Percentiles rank a stretch among this genome's conserved stretches.
These are phyloP conservation scores for Microbotryomycetes sp. DNA, from an alignment of 1,284 basidiomycete species.

Conservation along the genomic window DNA sequence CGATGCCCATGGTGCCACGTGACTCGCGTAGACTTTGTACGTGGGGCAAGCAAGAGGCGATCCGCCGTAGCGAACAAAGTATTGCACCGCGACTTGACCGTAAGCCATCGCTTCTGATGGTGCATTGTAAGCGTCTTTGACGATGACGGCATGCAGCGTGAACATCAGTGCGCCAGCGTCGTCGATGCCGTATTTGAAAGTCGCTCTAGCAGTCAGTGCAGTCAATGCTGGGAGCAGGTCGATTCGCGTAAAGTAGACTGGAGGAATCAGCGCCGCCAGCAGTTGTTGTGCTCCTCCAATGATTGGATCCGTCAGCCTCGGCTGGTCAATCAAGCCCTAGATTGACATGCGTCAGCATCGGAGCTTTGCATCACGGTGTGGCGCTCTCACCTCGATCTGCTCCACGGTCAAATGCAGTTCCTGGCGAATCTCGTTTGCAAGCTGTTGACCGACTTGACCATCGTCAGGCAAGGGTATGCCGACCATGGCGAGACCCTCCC, in stretches of 20 bases:
- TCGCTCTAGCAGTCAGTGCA: conserved; percentile 12
- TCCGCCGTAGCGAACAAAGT: conserved; percentile 21
- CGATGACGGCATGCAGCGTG: conserved; percentile 25
- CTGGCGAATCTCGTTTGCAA: conserved; percentile 1
- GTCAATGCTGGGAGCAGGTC: conserved; percentile 27
- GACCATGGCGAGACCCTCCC: conserved; percentile 21
- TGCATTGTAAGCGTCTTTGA: conserved; percentile 11
- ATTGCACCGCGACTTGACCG: conserved; percentile 20
- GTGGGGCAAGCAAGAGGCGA: conserved; percentile 27
- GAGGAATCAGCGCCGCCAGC: conserved; percentile 26
- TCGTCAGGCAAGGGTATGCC: conserved; percentile 15
- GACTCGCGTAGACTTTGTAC: conserved; percentile 27
- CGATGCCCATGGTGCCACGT: conserved; percentile 2
- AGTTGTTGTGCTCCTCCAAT: conserved; percentile 17
- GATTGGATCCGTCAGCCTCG: conserved; percentile 6
- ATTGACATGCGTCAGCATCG: background rate
- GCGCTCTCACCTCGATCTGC: conserved; percentile 5
- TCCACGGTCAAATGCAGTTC: conserved; percentile 1
- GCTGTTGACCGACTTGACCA: background rate
- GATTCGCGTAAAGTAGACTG: conserved; percentile 30
- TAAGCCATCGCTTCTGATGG: conserved; percentile 10
- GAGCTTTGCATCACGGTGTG: background rate
- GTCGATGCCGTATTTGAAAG: conserved; percentile 19
- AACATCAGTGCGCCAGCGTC: conserved; percentile 25
- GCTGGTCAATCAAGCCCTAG: background rate